These are phyloP conservation scores for Cenchrus americanus DNA, from an alignment of 176 grass and related monocot genomes.

Conservation along the genomic window DNA sequence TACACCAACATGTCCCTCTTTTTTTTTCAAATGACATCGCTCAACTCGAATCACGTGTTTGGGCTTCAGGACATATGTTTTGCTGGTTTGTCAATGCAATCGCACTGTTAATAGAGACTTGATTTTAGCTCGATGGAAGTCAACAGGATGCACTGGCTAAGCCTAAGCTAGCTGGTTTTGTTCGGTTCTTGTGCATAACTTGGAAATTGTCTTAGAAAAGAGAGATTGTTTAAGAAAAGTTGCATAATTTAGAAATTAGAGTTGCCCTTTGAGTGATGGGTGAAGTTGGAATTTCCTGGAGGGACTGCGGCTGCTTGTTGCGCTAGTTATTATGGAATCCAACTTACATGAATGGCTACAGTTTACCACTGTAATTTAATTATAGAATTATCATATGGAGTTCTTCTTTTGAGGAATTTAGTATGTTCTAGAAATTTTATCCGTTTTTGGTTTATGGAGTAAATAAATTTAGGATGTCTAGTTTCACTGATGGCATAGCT, in stretches of 20 bases:
- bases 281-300: background rate
- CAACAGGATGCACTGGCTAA: background rate
- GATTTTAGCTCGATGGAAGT: conserved; percentile 14
- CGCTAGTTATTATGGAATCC: background rate
- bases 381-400: background rate
- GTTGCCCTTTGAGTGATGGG: background rate
- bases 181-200: background rate
- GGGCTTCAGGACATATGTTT: background rate
- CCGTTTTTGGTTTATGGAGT: background rate
- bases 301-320: background rate
- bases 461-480: background rate
- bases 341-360: background rate
- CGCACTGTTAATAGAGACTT: conserved; percentile 5
- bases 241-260: background rate
- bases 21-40: background rate
- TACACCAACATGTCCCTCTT: background rate
- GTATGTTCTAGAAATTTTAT: background rate
- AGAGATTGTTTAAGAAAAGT: background rate
- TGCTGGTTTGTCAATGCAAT: background rate
- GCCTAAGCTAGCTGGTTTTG: background rate
- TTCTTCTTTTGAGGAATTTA: background rate
- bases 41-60: conserved; percentile 1
- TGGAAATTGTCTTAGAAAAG: background rate
- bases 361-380: background rate
- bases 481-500: background rate